phyloP scores from a whole-genome alignment of 2,329 filamentous ascomycete genomes.

The Colletotrichum spaethianum region DNA sequence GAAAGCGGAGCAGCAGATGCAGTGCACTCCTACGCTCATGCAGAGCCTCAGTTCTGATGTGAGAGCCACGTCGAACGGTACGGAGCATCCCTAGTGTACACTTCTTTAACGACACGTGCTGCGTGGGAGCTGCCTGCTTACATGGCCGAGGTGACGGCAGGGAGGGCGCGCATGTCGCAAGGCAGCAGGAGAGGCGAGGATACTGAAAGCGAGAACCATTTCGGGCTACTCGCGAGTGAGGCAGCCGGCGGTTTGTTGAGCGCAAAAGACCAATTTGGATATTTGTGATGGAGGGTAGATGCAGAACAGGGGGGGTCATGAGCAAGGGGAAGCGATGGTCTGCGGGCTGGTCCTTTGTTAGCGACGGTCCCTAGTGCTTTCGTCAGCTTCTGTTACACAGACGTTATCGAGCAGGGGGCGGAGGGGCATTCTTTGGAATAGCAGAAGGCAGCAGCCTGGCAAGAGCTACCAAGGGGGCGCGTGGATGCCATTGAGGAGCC shows the following conservation, averaged over 20 bases:
- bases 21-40: slow-evolving; percentile 32
- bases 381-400: slow-evolving; percentile 33
- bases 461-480: slow-evolving; percentile 14
- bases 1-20: slow-evolving; percentile 16
- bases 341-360: slow-evolving; percentile 38
- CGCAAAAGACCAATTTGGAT: slow-evolving; percentile 1
- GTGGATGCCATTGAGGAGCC: background rate
- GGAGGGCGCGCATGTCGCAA: background rate
- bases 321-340: slow-evolving; percentile 25
- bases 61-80: slow-evolving; percentile 20
- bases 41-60: slow-evolving; percentile 39
- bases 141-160: background rate
- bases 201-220: background rate
- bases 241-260: background rate
- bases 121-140: slow-evolving; percentile 10
- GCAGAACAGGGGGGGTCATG: slow-evolving; percentile 34
- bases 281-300: slow-evolving; percentile 38
- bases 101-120: slow-evolving; percentile 28
- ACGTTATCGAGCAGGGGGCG: slow-evolving; percentile 2
- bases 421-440: background rate
- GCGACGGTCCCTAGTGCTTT: slow-evolving; percentile 33
- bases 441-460: slow-evolving; percentile 14
- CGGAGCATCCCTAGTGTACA: background rate
- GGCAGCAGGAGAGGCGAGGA: background rate
- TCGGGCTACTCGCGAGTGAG: background rate